Evolutionary conservation across 2,329 filamentous ascomycete species (phyloP).

Genomic region (Botrytis deweyae): DNA sequence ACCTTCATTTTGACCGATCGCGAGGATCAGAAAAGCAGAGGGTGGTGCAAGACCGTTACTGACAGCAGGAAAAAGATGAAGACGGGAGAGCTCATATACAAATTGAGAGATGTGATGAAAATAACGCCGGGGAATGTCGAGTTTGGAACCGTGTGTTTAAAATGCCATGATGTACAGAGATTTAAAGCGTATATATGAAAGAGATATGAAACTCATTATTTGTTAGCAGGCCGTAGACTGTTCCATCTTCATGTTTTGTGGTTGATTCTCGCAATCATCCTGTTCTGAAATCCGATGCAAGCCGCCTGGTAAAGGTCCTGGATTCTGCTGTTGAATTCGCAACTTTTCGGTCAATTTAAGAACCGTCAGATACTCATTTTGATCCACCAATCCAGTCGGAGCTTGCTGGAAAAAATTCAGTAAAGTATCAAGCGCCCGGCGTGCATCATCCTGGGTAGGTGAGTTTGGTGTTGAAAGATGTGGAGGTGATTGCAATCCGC

Average conservation of each 20-base stretch:
- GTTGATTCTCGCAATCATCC: constrained; percentile 33
- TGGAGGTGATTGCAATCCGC: constrained; percentile 44
- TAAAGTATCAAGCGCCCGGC: constrained; percentile 76
- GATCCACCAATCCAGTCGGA: constrained; percentile 64
- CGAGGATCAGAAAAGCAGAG: background rate
- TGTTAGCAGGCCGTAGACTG: constrained; percentile 36
- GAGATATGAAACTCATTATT: background rate
- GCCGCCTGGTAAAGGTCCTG: constrained; percentile 42
- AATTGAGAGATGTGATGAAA: background rate
- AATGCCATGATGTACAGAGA: constrained; percentile 25
- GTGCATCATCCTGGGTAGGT: constrained; percentile 82
- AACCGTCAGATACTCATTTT: constrained; percentile 74
- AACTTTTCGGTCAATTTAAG: constrained; percentile 85
- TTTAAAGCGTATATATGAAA: background rate
- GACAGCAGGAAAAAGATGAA: background rate
- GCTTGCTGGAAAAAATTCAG: constrained; percentile 76
- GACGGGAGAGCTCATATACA: constrained; percentile 5
- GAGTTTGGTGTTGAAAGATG: constrained; percentile 58
- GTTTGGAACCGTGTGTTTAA: constrained; percentile 2
- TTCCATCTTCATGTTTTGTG: constrained; percentile 37
- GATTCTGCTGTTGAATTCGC: constrained; percentile 55
- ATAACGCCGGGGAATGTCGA: constrained; percentile 16
- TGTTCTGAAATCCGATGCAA: constrained; percentile 41
- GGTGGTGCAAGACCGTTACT: background rate
- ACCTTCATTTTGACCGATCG: background rate